Base-by-base conservation (phyloP, 768 basidiomycete genomes). In the Cystofilobasidium macerans region DNA sequence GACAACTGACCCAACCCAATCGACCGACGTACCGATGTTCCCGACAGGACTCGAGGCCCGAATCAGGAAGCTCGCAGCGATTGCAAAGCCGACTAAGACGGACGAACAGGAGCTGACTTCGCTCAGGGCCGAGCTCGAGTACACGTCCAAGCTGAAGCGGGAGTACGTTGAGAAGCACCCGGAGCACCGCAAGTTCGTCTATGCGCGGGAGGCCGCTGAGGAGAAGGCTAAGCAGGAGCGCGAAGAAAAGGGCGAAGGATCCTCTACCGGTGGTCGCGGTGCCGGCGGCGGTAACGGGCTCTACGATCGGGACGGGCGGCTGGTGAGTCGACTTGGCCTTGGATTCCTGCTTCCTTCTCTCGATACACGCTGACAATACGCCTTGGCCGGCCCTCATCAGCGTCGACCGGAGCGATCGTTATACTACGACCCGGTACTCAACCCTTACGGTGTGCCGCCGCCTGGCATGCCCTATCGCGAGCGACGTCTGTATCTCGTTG, bases 401-500 rank as follows among this genome's bases (percentile, higher is more conserved):
- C 80, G 86, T 62, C 88, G 91, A 77, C 92, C 92, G n/a, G 89
- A 89, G 30, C 59, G 65, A 6, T 67, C 65, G 9, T 18, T 93
- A 40, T 97, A 94, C 75, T 97, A 91, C 77, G 88, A 98, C 71
- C 82, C 88, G 33, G 82, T 91, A 47, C 85, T 93, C 83, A 98
- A 98, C 74, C 90, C 91, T 28, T 92, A 81, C 73, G 93, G 92
- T 33, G 88, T 91, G 22, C 85, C 93, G 24, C 93, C 93, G 47
- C 94, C 93, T 16, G 94, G 94, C 9, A 89, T 95, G 91, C 90
- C 89, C n/a, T 97, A 95, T 76, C 78, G 83, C 65, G 89, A 97
- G 74, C 77, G 86, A 78, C 82, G 92, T 93, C 71, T 77, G 87
- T 79, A 6, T 35, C 64, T n/a, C n/a, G n/a, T n/a, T n/a, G n/a